A percentile compares a stretch with the other conserved stretches of the same genome.
Evolutionary conservation across 352 stramenopile genomes (phyloP).

Genomic region (Phytopythium aichiense): DNA sequence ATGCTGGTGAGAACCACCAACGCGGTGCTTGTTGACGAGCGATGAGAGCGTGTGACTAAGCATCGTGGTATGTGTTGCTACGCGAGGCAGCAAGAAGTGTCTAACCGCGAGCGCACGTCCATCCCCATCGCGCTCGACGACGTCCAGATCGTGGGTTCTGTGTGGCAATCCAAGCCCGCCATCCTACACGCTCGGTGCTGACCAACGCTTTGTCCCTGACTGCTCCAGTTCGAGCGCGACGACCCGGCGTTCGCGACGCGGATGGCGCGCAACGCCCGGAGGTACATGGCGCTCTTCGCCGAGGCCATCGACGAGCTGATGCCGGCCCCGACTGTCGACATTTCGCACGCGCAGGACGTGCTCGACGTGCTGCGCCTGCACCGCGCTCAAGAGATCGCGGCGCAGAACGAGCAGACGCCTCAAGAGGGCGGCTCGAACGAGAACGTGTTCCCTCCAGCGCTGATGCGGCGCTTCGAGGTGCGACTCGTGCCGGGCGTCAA

Average conservation of each 20-base stretch:
- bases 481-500: conserved; percentile 80
- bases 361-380: conserved; percentile 79
- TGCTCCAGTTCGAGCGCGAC: conserved; percentile 55
- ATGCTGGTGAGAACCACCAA: conserved; percentile 51
- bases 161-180: too few species aligned
- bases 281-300: conserved; percentile 87
- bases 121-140: conserved; percentile 80
- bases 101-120: conserved; percentile 77
- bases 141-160: conserved; percentile 56
- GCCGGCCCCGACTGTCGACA: conserved; percentile 73
- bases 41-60: not conserved
- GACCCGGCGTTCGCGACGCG: conserved; percentile 82
- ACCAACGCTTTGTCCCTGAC: not conserved
- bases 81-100: conserved; percentile 68
- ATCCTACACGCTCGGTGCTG: not conserved
- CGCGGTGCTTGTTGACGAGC: not conserved
- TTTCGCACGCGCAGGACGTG: conserved; percentile 78
- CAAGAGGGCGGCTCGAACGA: conserved; percentile 21
- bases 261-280: conserved; percentile 80
- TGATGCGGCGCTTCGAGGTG: conserved; percentile 91
- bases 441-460: conserved; percentile 87
- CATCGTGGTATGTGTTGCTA: not conserved
- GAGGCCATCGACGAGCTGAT: conserved; percentile 88
- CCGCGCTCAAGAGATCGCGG: conserved; percentile 65
- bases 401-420: conserved; percentile 45